Evolutionary conservation across 2,329 filamentous ascomycete species (phyloP).

Genomic region (Fusarium foetens): DNA sequence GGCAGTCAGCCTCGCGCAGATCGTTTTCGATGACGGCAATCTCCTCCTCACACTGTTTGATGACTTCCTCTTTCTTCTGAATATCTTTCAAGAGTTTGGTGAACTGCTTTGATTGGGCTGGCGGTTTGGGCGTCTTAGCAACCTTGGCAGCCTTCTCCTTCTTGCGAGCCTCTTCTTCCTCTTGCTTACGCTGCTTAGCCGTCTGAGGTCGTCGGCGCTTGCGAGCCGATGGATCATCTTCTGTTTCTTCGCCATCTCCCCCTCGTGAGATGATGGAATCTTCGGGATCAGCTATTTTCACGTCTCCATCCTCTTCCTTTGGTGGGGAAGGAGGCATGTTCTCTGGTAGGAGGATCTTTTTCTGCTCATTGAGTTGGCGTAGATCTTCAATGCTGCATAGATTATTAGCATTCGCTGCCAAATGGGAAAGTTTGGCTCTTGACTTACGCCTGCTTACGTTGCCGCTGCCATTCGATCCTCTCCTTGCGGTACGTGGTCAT

Average conservation of each 20-base stretch:
- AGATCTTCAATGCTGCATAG: slow-evolving; percentile 73
- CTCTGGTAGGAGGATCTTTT: slow-evolving; percentile 77
- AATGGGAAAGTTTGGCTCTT: not conserved
- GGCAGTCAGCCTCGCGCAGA: slow-evolving; percentile 91
- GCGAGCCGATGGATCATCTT: slow-evolving; percentile 69
- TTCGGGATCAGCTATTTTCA: slow-evolving; percentile 71
- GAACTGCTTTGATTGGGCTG: slow-evolving; percentile 88
- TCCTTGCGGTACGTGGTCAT: slow-evolving; percentile 97
- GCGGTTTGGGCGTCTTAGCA: slow-evolving; percentile 68
- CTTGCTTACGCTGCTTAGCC: slow-evolving; percentile 81
- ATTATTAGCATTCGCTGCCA: slow-evolving; percentile 3
- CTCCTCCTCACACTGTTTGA: slow-evolving; percentile 84
- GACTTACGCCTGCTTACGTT: slow-evolving; percentile 73
- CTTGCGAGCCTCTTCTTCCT: slow-evolving; percentile 75
- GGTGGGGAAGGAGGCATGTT: slow-evolving; percentile 73
- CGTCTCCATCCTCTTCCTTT: slow-evolving; percentile 66
- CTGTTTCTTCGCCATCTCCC: slow-evolving; percentile 75
- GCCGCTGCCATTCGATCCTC: slow-evolving; percentile 91
- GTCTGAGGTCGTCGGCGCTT: slow-evolving; percentile 64
- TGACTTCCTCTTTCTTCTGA: slow-evolving; percentile 82
- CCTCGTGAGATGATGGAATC: slow-evolving; percentile 66
- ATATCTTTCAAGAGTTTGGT: slow-evolving; percentile 89
- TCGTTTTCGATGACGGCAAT: slow-evolving; percentile 90
- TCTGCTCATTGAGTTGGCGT: slow-evolving; percentile 75
- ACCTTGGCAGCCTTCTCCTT: slow-evolving; percentile 71